phyloP scores from a whole-genome alignment of 768 basidiomycete genomes.

The Xerocomus brunneocitrinus region DNA sequence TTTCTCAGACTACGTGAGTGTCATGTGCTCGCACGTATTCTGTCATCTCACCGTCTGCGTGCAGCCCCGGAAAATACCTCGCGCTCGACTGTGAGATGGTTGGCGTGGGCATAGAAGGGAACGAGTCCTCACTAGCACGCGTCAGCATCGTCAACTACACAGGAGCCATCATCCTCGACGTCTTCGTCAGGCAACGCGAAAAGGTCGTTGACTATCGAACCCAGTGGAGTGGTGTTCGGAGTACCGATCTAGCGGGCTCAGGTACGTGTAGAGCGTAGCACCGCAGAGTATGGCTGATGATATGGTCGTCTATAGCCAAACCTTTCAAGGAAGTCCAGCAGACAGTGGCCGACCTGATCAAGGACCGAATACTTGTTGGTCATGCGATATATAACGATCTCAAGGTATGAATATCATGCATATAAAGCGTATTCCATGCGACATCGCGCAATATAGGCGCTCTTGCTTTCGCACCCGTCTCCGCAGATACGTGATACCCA shows the following conservation, averaged over 20 bases:
- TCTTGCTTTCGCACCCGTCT: slow-evolving; percentile 68
- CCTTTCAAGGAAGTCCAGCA: slow-evolving; percentile 77
- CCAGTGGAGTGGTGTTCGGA: slow-evolving; percentile 79
- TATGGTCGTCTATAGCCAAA: slow-evolving; percentile 48
- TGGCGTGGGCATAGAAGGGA: slow-evolving; percentile 80
- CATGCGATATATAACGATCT: slow-evolving; percentile 92
- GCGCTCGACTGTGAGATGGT: slow-evolving; percentile 98
- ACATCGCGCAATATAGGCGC: slow-evolving; percentile 34
- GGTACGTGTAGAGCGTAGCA: slow-evolving; percentile 3
- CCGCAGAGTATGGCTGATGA: background rate
- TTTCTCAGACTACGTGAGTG: slow-evolving; percentile 44
- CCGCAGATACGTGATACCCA: slow-evolving; percentile 69
- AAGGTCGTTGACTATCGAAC: slow-evolving; percentile 92
- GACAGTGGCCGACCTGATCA: slow-evolving; percentile 67
- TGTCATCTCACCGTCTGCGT: slow-evolving; percentile 4
- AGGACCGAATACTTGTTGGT: slow-evolving; percentile 78
- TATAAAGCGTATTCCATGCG: background rate
- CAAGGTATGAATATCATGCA: slow-evolving; percentile 40
- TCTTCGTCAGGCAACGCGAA: slow-evolving; percentile 82
- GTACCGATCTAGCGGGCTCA: slow-evolving; percentile 69
- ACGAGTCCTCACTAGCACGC: slow-evolving; percentile 81
- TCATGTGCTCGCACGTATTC: background rate
- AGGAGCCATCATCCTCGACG: slow-evolving; percentile 76
- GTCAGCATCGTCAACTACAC: slow-evolving; percentile 88
- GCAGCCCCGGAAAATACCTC: slow-evolving; percentile 67